Evolutionary conservation across 306 rosid species (phyloP).

Genomic region (Fagus crenata): DNA sequence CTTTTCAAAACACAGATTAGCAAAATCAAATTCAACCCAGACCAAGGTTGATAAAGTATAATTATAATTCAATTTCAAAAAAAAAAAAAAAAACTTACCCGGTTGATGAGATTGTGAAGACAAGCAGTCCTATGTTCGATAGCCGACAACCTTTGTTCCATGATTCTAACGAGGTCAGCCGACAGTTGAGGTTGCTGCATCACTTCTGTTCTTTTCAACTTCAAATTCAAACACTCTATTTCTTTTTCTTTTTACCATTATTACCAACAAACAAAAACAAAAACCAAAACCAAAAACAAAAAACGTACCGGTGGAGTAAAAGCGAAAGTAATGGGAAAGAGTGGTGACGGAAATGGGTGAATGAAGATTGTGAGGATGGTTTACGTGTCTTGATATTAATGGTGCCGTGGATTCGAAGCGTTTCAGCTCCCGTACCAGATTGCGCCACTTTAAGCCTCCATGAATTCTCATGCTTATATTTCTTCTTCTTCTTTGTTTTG

Average conservation of each 20-base stretch:
- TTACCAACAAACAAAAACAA: background rate
- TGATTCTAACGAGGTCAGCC: constrained; percentile 54
- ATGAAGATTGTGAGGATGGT: background rate
- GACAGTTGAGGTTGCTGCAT: constrained; percentile 52
- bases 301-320: constrained; percentile 49
- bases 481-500: too few relatives aligned
- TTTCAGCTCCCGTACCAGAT: constrained; percentile 20
- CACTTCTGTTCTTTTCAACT: constrained; percentile 36
- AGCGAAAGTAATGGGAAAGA: constrained; percentile 30
- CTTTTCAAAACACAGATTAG: too few relatives aligned
- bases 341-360: constrained; percentile 5
- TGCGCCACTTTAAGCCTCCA: constrained; percentile 22
- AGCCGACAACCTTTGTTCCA: constrained; percentile 71
- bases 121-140: constrained; percentile 59
- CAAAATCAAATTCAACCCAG: too few relatives aligned
- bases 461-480: constrained; percentile 26
- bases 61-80: background rate
- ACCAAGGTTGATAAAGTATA: too few relatives aligned
- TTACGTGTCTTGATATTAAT: constrained; percentile 1
- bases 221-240: background rate
- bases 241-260: background rate
- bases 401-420: constrained; percentile 19
- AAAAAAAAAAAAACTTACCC: constrained; percentile 37
- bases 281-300: background rate
- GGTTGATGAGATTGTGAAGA: constrained; percentile 56